These are phyloP conservation scores for Ceratocystiopsis minuta DNA, from an alignment of 2,329 filamentous ascomycete species.

Conservation along the genomic window DNA sequence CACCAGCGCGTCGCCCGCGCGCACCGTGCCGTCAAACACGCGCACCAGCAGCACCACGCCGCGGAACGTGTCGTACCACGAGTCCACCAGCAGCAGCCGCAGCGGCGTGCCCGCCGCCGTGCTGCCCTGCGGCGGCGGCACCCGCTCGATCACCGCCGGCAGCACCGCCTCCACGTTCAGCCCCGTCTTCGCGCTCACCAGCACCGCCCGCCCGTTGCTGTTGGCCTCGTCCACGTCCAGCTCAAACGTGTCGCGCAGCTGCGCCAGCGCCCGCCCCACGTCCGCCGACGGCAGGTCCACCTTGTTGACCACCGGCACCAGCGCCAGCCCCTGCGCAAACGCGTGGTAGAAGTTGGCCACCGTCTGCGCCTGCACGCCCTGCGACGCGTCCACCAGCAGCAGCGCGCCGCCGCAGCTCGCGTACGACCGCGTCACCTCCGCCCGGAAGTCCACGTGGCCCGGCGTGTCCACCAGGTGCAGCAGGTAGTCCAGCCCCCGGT, in stretches of 20 bases:
- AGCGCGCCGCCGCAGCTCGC: slow-evolving; percentile 88
- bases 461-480: slow-evolving; percentile 93
- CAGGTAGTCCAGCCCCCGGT: slow-evolving; percentile 74
- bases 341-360: slow-evolving; percentile 98
- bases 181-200: slow-evolving; percentile 85
- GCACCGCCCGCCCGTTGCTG: slow-evolving; percentile 28
- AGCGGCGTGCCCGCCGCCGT: slow-evolving; percentile 42
- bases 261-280: slow-evolving; percentile 64
- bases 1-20: slow-evolving; percentile 66
- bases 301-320: slow-evolving; percentile 93
- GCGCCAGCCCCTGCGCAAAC: slow-evolving; percentile 71
- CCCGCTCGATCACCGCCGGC: slow-evolving; percentile 67
- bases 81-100: slow-evolving; percentile 79
- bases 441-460: slow-evolving; percentile 92
- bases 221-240: slow-evolving; percentile 51
- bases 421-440: slow-evolving; percentile 89
- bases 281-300: slow-evolving; percentile 85
- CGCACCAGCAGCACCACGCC: slow-evolving; percentile 83
- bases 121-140: slow-evolving; percentile 67
- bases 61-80: slow-evolving; percentile 94
- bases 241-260: slow-evolving; percentile 77
- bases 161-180: slow-evolving; percentile 70
- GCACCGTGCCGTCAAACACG: slow-evolving; percentile 74
- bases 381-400: slow-evolving; percentile 84
- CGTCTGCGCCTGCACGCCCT: slow-evolving; percentile 93